Conservation (phyloP, 2,329 filamentous ascomycete species). For the Talaromyces sp. region DNA sequence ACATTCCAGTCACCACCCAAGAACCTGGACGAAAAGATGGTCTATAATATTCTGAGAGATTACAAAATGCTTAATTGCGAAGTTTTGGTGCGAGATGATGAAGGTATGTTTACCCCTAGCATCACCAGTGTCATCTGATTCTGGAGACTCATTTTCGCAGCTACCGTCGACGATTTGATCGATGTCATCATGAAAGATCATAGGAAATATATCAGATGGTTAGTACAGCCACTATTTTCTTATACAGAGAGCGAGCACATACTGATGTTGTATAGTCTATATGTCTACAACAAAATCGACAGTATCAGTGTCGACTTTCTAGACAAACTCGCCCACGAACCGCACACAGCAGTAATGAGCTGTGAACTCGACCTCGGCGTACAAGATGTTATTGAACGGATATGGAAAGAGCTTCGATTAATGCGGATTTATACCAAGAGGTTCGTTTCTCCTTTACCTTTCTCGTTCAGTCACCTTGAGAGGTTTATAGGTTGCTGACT, state of each 20-base stretch:
- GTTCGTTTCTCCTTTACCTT: constrained; percentile 30
- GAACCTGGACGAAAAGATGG: constrained; percentile 92
- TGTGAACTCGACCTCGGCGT: constrained; percentile 95
- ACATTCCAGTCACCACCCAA: constrained; percentile 90
- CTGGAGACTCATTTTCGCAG: constrained; percentile 39
- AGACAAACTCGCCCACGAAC: constrained; percentile 86
- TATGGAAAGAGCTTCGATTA: constrained; percentile 87
- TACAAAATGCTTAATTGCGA: constrained; percentile 99
- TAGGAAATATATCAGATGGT: constrained; percentile 88
- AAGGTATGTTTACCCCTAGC: constrained; percentile 50
- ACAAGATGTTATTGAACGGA: constrained; percentile 87
- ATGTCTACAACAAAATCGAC: constrained; percentile 99
- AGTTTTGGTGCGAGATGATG: constrained; percentile 89
- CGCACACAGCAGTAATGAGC: constrained; percentile 93
- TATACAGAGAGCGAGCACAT: background rate
- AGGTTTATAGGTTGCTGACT: background rate
- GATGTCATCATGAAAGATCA: constrained; percentile 99
- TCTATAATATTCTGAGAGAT: constrained; percentile 94
- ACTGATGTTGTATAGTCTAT: constrained; percentile 58
- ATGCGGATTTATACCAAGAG: constrained; percentile 94
- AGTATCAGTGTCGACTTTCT: constrained; percentile 90
- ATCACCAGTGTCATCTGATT: background rate
- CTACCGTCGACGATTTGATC: constrained; percentile 96
- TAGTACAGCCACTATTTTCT: constrained; percentile 17
- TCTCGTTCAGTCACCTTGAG: background rate